Base-by-base conservation (phyloP, 1,139 yeast genomes). In the Arxiozyma bovina region DNA sequence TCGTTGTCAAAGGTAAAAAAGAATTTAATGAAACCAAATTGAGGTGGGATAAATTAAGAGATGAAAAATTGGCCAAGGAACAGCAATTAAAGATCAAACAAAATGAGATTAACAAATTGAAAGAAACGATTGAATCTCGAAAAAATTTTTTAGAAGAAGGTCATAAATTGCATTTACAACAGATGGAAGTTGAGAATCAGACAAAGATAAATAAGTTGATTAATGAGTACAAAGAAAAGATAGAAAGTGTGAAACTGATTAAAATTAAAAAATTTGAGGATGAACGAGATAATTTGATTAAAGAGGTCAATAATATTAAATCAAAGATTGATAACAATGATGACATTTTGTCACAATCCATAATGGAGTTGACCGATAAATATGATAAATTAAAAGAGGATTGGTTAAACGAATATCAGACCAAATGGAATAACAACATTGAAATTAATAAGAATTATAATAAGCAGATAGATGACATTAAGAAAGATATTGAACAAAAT, bases 31-130 rank as follows among this genome's bases (percentile, higher is more conserved):
- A 58, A n/a, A 48, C 63, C 8, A 60, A 62, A 45, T 56, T 62
- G 6, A 63, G 61, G 57, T 58, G 64, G 58, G 66, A 66, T 62
- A 71, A 74, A 3, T 55, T 74, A 30, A 70, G 72, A 53, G 77
- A 77, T 5, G 74, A 73, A 51, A 73, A 71, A 49, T 73, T 73
- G 11, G 48, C 58, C 22, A 62, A 63, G 50, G 57, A 54, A 12
- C 67, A 68, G 53, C 61, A 65, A 49, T 48, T 66, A 5, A 71
- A 69, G 53, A 70, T 72, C 34, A 75, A 76, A 47, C 66, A 73
- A 54, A 75, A 73, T 63, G 77, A 75, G 53, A 60, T 77, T 11
- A 75, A 74, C 18, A 74, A 72, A 52, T 67, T 72, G 22, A 63
- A 73, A 1, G 72, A 70, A 1, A 74, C 74, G 45, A 23, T 63